Evolutionary conservation across 1,284 basidiomycete genomes (phyloP).

Genomic region (Ustilago nuda): DNA sequence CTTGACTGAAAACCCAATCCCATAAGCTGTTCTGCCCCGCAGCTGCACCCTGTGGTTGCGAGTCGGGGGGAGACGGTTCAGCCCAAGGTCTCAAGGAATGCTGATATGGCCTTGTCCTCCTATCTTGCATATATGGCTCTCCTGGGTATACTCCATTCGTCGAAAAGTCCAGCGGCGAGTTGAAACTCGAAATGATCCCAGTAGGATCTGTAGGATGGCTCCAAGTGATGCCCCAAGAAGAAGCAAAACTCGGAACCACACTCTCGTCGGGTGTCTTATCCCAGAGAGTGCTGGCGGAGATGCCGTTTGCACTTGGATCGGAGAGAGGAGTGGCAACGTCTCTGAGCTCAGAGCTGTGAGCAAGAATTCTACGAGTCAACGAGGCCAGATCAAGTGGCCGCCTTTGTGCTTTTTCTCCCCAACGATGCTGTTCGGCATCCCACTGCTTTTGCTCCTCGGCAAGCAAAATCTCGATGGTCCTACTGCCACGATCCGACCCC

Average conservation of each 20-base stretch:
- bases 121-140: constrained; percentile 4
- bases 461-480: constrained; percentile 51
- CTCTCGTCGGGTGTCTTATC: constrained; percentile 34
- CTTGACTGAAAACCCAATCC: constrained; percentile 40
- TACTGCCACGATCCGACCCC: constrained; percentile 41
- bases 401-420: background rate
- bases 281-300: constrained; percentile 21
- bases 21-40: constrained; percentile 25
- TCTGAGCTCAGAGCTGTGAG: constrained; percentile 8
- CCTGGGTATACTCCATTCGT: background rate
- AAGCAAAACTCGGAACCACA: constrained; percentile 30
- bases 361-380: constrained; percentile 27
- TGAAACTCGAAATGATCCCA: background rate
- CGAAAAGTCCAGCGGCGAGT: background rate
- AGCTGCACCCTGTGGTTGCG: background rate
- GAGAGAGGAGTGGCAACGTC: background rate
- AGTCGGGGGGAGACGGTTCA: constrained; percentile 6
- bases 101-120: constrained; percentile 20
- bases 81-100: constrained; percentile 42
- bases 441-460: constrained; percentile 46
- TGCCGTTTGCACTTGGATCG: constrained; percentile 11
- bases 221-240: constrained; percentile 20
- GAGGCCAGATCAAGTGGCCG: constrained; percentile 17
- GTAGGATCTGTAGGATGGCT: constrained; percentile 22
- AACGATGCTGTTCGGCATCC: constrained; percentile 2